Evolutionary conservation across 805 yeast genomes (phyloP).

Genomic region (Yamadazyma takamatsuzukensis): DNA sequence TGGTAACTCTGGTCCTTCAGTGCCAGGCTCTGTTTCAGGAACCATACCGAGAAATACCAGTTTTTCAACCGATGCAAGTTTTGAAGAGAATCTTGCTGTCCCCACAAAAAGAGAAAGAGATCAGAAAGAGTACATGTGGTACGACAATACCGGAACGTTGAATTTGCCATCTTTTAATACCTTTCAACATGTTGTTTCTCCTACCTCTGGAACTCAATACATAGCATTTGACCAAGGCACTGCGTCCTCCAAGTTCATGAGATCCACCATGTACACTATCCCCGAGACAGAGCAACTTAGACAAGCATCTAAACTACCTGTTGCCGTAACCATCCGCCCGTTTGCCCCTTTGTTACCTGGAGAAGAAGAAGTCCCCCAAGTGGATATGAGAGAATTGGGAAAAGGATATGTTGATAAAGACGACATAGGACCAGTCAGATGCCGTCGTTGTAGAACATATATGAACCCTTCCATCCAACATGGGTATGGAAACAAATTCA

Average conservation of each 20-base stretch:
- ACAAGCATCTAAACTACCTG: conserved; percentile 68
- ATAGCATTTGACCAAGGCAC: conserved; percentile 77
- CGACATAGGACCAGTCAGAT: conserved; percentile 73
- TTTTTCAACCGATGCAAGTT: too few relatives aligned
- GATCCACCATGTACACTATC: conserved; percentile 76
- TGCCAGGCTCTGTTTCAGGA: not conserved
- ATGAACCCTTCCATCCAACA: conserved; percentile 80
- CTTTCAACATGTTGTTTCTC: conserved; percentile 77
- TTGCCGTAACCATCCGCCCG: conserved; percentile 79
- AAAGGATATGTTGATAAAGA: conserved; percentile 17
- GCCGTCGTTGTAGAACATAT: conserved; percentile 88
- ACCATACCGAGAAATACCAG: not conserved
- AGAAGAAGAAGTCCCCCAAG: conserved; percentile 62
- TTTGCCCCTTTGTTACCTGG: conserved; percentile 59
- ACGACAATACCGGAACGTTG: conserved; percentile 26
- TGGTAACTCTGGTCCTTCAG: too few relatives aligned
- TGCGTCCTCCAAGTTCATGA: conserved; percentile 73
- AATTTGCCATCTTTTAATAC: conserved; percentile 55
- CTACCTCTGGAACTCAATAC: conserved; percentile 71
- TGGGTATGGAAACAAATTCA: conserved; percentile 56
- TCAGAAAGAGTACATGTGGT: conserved; percentile 21
- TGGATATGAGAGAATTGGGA: conserved; percentile 51
- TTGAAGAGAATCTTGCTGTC: conserved; percentile 11
- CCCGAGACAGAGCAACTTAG: conserved; percentile 74
- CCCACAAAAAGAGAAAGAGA: conserved; percentile 17